Conservation (phyloP, 1,139 yeast genomes). For the Kazachstania sp. region DNA sequence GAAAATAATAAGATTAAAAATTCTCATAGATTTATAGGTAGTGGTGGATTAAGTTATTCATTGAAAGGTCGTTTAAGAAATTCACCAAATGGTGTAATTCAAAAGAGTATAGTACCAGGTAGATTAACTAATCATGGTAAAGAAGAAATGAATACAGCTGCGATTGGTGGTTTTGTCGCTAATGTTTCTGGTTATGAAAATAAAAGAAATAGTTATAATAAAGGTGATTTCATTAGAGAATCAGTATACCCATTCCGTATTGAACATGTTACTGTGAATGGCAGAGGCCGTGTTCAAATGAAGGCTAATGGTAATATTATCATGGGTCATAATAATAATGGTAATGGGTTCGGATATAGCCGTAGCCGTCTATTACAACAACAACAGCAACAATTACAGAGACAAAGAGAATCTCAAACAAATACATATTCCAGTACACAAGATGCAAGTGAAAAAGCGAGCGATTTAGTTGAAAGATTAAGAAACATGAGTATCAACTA, state of each 20-base stretch:
- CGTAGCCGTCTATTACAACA: slow-evolving; percentile 1
- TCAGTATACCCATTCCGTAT: slow-evolving; percentile 24
- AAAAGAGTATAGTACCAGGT: slow-evolving; percentile 58
- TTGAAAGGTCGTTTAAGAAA: slow-evolving; percentile 64
- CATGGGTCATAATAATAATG: background rate
- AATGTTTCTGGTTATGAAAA: slow-evolving; percentile 26
- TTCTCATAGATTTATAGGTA: slow-evolving; percentile 42
- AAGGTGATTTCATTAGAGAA: slow-evolving; percentile 28
- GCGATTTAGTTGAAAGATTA: slow-evolving; percentile 8
- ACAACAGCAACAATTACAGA: background rate
- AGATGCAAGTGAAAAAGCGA: slow-evolving; percentile 7
- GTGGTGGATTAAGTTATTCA: slow-evolving; percentile 66
- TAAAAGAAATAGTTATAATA: slow-evolving; percentile 19
- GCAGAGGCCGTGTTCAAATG: slow-evolving; percentile 22
- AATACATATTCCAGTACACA: background rate
- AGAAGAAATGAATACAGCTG: slow-evolving; percentile 36
- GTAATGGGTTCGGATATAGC: background rate
- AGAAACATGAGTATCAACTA: slow-evolving; percentile 8
- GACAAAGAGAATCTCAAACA: background rate
- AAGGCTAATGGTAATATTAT: slow-evolving; percentile 16
- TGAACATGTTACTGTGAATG: slow-evolving; percentile 22
- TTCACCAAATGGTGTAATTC: slow-evolving; percentile 65
- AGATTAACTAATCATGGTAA: slow-evolving; percentile 44
- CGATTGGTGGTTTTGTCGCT: slow-evolving; percentile 69
- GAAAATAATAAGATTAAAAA: background rate